phyloP scores from a whole-genome alignment of 805 yeast genomes.

The Maudiozyma saulgeensis region DNA sequence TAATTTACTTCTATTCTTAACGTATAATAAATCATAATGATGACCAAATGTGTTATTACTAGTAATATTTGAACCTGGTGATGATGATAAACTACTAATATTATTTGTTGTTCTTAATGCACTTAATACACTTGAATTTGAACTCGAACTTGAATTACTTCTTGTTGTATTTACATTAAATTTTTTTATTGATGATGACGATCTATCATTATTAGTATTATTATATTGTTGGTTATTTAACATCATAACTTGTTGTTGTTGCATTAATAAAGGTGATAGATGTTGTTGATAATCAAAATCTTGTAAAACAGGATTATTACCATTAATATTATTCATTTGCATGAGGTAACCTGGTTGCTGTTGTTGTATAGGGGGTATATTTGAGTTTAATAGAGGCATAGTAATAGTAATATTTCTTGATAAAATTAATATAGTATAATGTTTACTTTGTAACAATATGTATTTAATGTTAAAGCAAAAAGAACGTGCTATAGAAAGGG shows the following conservation, averaged over 20 bases:
- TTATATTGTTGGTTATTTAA: background rate
- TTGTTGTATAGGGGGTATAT: background rate
- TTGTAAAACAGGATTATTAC: background rate
- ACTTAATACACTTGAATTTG: background rate
- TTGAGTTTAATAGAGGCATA: background rate
- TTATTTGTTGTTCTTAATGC: background rate
- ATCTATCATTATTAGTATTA: slow-evolving; percentile 2
- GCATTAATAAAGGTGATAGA: background rate
- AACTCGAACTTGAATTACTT: slow-evolving; percentile 9
- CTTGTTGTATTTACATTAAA: slow-evolving; percentile 9
- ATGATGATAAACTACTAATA: background rate
- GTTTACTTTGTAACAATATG: too few relatives aligned
- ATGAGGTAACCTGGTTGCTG: background rate
- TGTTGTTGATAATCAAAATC: background rate
- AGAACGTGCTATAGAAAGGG: too few relatives aligned
- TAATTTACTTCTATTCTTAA: slow-evolving; percentile 21
- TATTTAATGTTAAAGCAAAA: too few relatives aligned
- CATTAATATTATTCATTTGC: background rate
- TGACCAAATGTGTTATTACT: background rate
- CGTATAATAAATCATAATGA: slow-evolving; percentile 9
- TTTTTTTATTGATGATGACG: background rate
- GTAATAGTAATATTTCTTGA: background rate
- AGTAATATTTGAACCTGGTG: background rate
- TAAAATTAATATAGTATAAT: too few relatives aligned
- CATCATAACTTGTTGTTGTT: slow-evolving; percentile 1